Conservation (phyloP, 495 filamentous ascomycete genomes). For the Pseudomonodictys pantanalensis region DNA sequence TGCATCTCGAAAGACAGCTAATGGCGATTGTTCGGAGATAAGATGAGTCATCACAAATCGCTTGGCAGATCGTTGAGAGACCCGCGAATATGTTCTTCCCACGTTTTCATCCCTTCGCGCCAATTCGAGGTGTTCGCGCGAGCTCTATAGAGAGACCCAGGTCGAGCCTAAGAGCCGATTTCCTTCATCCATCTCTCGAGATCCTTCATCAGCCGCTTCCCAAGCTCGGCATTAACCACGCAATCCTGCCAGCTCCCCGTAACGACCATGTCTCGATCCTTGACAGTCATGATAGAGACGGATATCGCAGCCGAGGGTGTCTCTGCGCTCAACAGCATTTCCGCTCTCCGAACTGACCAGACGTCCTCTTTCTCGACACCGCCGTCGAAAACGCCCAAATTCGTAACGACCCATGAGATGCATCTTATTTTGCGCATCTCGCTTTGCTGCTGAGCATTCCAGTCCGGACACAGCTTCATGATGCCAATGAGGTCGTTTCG, state of each 20-base stretch:
- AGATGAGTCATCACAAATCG: too few relatives aligned
- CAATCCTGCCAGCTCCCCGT: conserved; percentile 20
- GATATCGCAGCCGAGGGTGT: conserved; percentile 9
- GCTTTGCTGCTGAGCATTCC: conserved; percentile 5
- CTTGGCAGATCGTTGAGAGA: too few relatives aligned
- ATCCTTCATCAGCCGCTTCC: conserved; percentile 9
- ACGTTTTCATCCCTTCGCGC: too few relatives aligned
- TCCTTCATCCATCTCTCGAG: conserved; percentile 14
- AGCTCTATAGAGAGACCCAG: too few relatives aligned
- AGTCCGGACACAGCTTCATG: conserved; percentile 21
- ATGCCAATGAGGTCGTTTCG: conserved; percentile 20
- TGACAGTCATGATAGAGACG: conserved; percentile 21
- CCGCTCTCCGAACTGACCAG: conserved; percentile 15
- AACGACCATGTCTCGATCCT: conserved; percentile 12
- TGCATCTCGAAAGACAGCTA: too few relatives aligned
- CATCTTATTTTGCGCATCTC: conserved; percentile 5
- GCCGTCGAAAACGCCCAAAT: conserved; percentile 18
- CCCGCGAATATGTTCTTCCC: too few relatives aligned
- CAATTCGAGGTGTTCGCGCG: too few relatives aligned
- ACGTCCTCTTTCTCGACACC: conserved; percentile 1
- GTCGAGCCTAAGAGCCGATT: not conserved
- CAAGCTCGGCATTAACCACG: conserved; percentile 10
- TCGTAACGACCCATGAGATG: conserved; percentile 25
- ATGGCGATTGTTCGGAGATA: too few relatives aligned
- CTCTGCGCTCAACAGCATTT: conserved; percentile 15